Conservation (phyloP, 768 basidiomycete genomes). For the Paxillus ammoniavirescens region DNA sequence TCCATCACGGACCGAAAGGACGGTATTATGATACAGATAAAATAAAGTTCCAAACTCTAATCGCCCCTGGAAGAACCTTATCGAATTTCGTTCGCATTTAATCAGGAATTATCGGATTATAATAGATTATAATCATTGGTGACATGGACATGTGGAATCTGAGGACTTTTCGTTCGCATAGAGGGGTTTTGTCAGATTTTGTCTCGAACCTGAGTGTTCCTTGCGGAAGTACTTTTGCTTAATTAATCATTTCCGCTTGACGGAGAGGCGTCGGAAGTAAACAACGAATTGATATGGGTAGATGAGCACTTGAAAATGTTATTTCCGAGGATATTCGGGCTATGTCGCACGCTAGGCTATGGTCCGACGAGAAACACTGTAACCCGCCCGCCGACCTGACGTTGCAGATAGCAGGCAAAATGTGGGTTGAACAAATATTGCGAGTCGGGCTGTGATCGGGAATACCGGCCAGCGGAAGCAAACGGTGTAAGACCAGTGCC, state of each 20-base stretch:
- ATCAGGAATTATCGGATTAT: neutral
- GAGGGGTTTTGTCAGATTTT: neutral
- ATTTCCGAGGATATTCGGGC: constrained; percentile 17
- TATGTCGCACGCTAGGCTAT: neutral
- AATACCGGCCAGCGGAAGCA: no score
- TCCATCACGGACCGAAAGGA: constrained; percentile 22
- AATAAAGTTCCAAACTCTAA: constrained; percentile 14
- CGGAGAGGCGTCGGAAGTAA: neutral
- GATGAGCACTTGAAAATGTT: neutral
- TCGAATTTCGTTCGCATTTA: constrained; percentile 2
- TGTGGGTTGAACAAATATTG: neutral
- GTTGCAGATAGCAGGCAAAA: neutral
- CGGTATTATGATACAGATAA: constrained; percentile 6
- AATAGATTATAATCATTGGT: neutral
- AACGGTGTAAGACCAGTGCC: neutral
- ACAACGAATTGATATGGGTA: neutral
- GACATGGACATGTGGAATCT: constrained; percentile 8
- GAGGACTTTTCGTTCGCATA: constrained; percentile 1
- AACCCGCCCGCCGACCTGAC: neutral
- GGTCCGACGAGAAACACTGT: neutral
- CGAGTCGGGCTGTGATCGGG: neutral
- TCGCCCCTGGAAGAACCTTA: neutral
- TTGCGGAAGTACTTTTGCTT: constrained; percentile 7
- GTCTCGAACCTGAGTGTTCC: constrained; percentile 1
- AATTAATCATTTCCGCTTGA: constrained; percentile 2